Evolutionary conservation across 2,329 filamentous ascomycete genomes (phyloP), one percentile per base, ranked within the genome.

Genomic region (Pseudopyrenochaeta lycopersici): DNA sequence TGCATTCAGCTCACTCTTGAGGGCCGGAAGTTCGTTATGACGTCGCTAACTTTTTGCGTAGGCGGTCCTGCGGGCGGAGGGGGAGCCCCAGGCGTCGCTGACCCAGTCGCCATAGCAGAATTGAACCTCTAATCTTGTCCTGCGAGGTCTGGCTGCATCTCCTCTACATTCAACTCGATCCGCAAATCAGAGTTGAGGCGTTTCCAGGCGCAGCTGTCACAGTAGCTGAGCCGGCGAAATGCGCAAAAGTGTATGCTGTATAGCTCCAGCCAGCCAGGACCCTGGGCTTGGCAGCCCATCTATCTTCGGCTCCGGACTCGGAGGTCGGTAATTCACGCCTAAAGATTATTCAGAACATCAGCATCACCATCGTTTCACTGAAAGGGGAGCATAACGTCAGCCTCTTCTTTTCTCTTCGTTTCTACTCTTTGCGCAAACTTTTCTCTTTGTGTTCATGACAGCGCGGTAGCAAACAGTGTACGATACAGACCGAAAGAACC

Each of bases 11-110:
- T 64, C 78, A 94, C 91, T 83, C 92, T 92, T 41, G 89, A 89
- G 7, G 94, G 91, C 45, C 91, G 84, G 73, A 91, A 96, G 49
- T 84, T 87, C 32, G 85, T 82, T 64, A 97, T 88, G 63, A 95
- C 83, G 68, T 97, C 91, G 67, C 86, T 84, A 49, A 97, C 84
- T 71, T 90, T 90, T 59, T 78, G 75, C 21, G 76, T 74, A 11
- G 75, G 74, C 36, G 76, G 68, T 15, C 66, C 72, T 60, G 66
- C 62, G 21, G 72, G 69, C 48, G 71, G 68, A 27, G 66, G 67
- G 49, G 71, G 69, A 31, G 68, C 63, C 46, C 63, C 66, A n/a
- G 73, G 70, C 17, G 72, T 71, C 23, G 62, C 66, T 53, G 66
- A 66, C 29, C 70, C 74, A 39, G 71, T 64, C 20, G 71, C 71